A percentile compares a stretch with the other conserved stretches of the same genome.
Conservation (phyloP, 129 eudicot genomes). For the Escallonia rubra region DNA sequence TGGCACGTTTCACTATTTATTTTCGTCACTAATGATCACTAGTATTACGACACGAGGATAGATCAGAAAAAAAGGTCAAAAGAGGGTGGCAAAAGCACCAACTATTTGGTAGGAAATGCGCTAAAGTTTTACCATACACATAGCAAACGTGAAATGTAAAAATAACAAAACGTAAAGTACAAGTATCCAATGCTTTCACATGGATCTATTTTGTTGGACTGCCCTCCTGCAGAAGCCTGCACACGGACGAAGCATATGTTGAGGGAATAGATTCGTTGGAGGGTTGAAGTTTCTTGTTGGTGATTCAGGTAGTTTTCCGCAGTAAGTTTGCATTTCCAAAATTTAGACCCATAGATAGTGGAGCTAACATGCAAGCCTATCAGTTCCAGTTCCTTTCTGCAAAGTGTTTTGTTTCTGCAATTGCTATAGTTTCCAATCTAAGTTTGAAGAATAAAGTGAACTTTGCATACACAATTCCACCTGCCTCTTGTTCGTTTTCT, state of each 20-base stretch:
- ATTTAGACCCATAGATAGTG: not conserved
- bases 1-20: too few relatives aligned
- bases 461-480: not conserved
- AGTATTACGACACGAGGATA: too few relatives aligned
- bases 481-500: not conserved
- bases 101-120: not conserved
- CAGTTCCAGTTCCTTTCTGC: not conserved
- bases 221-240: not conserved
- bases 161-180: not conserved
- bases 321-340: constrained; percentile 6
- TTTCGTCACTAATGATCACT: too few relatives aligned
- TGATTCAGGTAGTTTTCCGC: constrained; percentile 12
- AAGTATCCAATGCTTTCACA: not conserved
- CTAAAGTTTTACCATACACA: not conserved
- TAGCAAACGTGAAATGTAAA: not conserved
- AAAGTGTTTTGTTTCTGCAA: too few relatives aligned
- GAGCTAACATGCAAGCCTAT: constrained; percentile 15
- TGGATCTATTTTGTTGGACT: not conserved
- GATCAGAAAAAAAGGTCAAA: too few relatives aligned
- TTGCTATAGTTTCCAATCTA: not conserved
- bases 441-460: not conserved
- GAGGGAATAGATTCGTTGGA: constrained; percentile 1
- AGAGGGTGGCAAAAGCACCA: not conserved
- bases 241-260: not conserved
- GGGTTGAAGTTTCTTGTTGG: not conserved